phyloP scores from a whole-genome alignment of 129 eudicot genomes.

The Flaveria trinervia region DNA sequence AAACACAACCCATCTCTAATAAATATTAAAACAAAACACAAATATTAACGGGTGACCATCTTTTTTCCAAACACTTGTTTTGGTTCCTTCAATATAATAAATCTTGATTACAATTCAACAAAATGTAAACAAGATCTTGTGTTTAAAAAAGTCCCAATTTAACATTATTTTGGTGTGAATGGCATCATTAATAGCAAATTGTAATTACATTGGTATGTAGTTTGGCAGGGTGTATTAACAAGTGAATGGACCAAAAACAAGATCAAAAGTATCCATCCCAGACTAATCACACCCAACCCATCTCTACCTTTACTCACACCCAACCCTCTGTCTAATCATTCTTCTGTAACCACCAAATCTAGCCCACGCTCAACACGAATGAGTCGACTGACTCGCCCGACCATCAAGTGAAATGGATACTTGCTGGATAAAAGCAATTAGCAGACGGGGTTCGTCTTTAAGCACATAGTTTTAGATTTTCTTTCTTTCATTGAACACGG shows the following conservation, averaged over 20 bases:
- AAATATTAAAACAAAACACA: no score
- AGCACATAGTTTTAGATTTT: no score
- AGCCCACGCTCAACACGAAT: conserved; percentile 15
- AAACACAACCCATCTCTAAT: no score
- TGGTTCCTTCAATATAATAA: neutral
- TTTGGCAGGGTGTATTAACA: conserved; percentile 27
- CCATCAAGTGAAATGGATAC: neutral
- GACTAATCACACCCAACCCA: conserved; percentile 41
- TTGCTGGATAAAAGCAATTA: no score
- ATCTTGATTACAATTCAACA: neutral
- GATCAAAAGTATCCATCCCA: conserved; percentile 38
- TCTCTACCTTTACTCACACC: conserved; percentile 40
- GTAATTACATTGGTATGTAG: conserved; percentile 6
- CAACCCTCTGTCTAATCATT: conserved; percentile 35
- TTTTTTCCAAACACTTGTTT: neutral
- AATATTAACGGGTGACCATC: no score
- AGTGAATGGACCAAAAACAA: conserved; percentile 39
- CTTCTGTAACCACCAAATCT: conserved; percentile 21
- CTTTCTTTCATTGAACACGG: no score
- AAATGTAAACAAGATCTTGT: neutral
- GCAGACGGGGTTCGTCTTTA: no score
- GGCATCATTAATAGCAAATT: conserved; percentile 24
- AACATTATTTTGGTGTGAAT: conserved; percentile 27
- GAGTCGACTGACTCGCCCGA: neutral
- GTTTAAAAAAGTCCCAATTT: conserved; percentile 21